Conservation (phyloP, 495 filamentous ascomycete species). For the Trichocladium uniseriatum region DNA sequence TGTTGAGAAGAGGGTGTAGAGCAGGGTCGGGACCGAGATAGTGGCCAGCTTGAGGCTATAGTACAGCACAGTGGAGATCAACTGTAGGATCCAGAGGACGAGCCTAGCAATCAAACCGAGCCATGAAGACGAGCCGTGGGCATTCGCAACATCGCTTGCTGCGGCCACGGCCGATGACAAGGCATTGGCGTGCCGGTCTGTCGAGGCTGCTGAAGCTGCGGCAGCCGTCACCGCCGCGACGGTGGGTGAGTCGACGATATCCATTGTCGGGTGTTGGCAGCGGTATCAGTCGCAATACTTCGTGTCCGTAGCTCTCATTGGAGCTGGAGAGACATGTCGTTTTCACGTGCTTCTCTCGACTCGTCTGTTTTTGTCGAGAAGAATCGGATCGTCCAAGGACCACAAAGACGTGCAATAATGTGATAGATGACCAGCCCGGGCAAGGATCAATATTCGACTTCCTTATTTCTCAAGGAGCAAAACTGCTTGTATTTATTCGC, state of each 20-base stretch:
- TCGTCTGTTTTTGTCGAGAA: too few species aligned
- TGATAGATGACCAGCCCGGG: too few species aligned
- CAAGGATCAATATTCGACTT: too few species aligned
- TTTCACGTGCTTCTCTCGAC: too few species aligned
- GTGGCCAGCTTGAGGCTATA: conserved; percentile 77
- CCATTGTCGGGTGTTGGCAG: background rate
- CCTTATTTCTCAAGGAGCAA: too few species aligned
- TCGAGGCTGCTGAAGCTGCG: too few species aligned
- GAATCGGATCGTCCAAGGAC: too few species aligned
- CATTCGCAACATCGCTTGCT: conserved; percentile 30
- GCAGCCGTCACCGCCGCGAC: conserved; percentile 3
- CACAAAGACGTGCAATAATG: too few species aligned
- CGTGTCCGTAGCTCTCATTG: too few species aligned
- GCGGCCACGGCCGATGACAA: conserved; percentile 27
- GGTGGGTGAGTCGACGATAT: conserved; percentile 4
- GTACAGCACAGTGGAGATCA: conserved; percentile 69
- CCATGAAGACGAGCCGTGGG: conserved; percentile 37
- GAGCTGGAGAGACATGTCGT: too few species aligned
- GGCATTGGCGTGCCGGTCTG: conserved; percentile 13
- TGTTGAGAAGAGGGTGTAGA: conserved; percentile 92
- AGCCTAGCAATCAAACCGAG: conserved; percentile 37
- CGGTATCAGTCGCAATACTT: too few species aligned
- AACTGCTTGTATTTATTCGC: too few species aligned
- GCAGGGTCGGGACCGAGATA: conserved; percentile 77
- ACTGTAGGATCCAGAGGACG: conserved; percentile 46